These are phyloP conservation scores for Saturnispora kantuleensis DNA, from an alignment of 805 yeast species.

Conservation along the genomic window DNA sequence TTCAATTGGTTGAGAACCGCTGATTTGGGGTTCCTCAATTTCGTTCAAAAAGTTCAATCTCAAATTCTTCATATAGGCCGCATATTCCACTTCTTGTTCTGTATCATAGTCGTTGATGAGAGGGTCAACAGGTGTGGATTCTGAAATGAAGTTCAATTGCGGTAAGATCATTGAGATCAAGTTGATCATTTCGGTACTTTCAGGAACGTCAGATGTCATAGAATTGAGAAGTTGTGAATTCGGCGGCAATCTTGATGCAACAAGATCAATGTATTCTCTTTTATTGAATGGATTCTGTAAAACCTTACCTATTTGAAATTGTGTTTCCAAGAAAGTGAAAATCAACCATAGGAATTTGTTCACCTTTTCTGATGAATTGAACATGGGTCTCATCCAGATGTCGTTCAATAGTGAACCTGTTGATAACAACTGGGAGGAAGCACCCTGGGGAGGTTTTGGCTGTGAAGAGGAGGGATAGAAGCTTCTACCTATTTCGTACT, in stretches of 20 bases:
- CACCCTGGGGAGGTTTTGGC: slow-evolving; percentile 6
- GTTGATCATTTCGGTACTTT: slow-evolving; percentile 17
- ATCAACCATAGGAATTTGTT: slow-evolving; percentile 73
- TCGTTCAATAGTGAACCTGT: slow-evolving; percentile 53
- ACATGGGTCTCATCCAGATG: slow-evolving; percentile 52
- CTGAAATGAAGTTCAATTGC: neutral
- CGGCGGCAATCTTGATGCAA: neutral
- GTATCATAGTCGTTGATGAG: slow-evolving; percentile 36
- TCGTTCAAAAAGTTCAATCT: slow-evolving; percentile 24
- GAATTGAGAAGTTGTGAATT: slow-evolving; percentile 5
- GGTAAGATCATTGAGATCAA: slow-evolving; percentile 21
- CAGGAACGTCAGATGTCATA: slow-evolving; percentile 8
- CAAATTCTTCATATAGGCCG: slow-evolving; percentile 37
- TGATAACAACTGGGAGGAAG: neutral
- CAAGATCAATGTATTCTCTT: neutral
- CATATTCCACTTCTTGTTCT: slow-evolving; percentile 37
- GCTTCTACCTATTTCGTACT: slow-evolving; percentile 25
- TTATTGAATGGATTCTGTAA: slow-evolving; percentile 25
- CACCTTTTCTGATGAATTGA: slow-evolving; percentile 59
- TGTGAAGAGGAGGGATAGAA: slow-evolving; percentile 18
- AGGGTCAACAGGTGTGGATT: slow-evolving; percentile 4
- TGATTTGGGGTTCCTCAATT: neutral
- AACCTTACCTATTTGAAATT: slow-evolving; percentile 39
- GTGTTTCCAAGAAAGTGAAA: slow-evolving; percentile 72
- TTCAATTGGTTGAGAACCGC: neutral